Base-by-base conservation (phyloP, 257 asterid species). In the Echites panduratus region DNA sequence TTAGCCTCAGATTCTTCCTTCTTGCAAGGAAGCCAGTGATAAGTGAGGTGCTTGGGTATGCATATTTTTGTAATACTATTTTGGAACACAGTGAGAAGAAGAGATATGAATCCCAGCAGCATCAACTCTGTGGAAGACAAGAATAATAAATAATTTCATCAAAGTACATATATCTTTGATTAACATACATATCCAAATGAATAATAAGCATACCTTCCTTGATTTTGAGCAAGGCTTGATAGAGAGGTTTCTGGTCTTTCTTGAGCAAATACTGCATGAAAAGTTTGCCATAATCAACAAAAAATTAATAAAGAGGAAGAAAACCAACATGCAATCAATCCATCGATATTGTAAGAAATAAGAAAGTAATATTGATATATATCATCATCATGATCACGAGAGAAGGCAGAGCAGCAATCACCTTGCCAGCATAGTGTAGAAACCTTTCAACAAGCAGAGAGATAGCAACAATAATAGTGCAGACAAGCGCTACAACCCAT, bases 101-200 rank as follows among this genome's bases (percentile, higher is more conserved):
- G 79, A 49, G 96, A 89, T 77, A 89, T 88, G 71, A 89, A 89
- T 59, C 96, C 96, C 82, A 89, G 67, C 76, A 89, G 74, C 96
- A 89, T 89, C 86, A 89, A 78, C 82, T 88, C 96, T 89, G 92
- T 43, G 7, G 17, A 14, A 11, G 1, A 13, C 4, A 45, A 45
- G n/a, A 53, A 53, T 20, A 53, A 4, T 41, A 50, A 50, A 38
- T 68, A 13, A 62, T 9, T 56, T 20, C 16, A 64, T 7, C 35
- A 70, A 20, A 41, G 11, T 29, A 38, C 17, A 35, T 32, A 35
- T 63, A 29, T 63, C 11, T 65, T n/a, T 41, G 20, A 35, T 11
- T 45, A 32, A 32, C 38, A 32, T 32, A 32, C 38, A 32, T 32
- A 32, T 3, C 38, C 38, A 32, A 17, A 17, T 52, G 35, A 32